phyloP scores from a whole-genome alignment of 2,329 filamentous ascomycete genomes.

The Penicillium psychrosexuale region DNA sequence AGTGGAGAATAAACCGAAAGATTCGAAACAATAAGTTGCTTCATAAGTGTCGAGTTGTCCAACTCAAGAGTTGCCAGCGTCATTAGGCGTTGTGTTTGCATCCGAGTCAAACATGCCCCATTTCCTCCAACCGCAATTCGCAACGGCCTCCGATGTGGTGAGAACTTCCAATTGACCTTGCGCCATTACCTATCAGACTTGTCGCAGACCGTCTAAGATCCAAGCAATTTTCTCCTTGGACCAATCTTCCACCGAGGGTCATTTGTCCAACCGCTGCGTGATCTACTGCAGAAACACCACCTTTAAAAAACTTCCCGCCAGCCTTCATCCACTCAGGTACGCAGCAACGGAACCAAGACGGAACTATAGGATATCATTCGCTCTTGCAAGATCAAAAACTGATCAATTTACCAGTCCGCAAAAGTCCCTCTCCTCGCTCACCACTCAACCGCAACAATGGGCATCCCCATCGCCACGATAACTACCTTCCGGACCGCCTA shows the following conservation, averaged over 20 bases:
- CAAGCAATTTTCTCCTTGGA: not conserved
- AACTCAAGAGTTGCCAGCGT: conserved; percentile 26
- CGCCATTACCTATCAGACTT: not conserved
- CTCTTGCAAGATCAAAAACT: not conserved
- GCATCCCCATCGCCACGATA: conserved; percentile 42
- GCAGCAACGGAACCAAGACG: not conserved
- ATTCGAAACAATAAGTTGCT: not conserved
- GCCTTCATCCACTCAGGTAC: conserved; percentile 7
- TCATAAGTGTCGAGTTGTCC: conserved; percentile 10
- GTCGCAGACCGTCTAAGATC: not conserved
- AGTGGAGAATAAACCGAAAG: not conserved
- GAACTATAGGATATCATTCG: not conserved
- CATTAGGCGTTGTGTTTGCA: conserved; percentile 30
- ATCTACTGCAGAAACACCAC: not conserved
- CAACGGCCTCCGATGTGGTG: conserved; percentile 3
- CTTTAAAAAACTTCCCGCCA: conserved; percentile 13
- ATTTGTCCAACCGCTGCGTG: not conserved
- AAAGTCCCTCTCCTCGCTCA: not conserved
- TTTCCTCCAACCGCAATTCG: conserved; percentile 11
- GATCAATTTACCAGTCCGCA: not conserved
- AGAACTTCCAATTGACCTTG: conserved; percentile 6
- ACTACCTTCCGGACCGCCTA: conserved; percentile 82
- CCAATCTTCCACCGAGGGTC: not conserved
- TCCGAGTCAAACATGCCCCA: conserved; percentile 26
- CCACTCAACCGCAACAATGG: conserved; percentile 26